Percentiles rank a stretch among this genome's conserved stretches.
Conservation (phyloP, 805 yeast species). For the Metschnikowia koreensis region DNA sequence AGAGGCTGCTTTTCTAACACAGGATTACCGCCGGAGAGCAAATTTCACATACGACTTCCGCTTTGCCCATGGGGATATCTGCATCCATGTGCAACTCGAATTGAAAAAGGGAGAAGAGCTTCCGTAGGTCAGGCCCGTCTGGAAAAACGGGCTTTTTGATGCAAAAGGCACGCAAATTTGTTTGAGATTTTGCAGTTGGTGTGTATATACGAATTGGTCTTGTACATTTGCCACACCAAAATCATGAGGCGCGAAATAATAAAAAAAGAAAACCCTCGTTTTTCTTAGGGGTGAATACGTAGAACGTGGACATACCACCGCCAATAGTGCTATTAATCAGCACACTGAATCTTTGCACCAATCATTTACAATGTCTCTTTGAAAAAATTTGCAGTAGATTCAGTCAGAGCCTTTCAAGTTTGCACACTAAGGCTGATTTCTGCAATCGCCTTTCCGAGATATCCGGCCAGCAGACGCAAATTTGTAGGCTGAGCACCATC, state of each 20-base stretch:
- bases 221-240: background rate
- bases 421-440: too few relatives aligned
- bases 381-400: too few relatives aligned
- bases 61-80: background rate
- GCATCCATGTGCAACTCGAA: background rate
- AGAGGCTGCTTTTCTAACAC: background rate
- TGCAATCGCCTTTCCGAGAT: too few relatives aligned
- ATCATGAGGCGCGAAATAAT: background rate
- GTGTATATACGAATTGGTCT: background rate
- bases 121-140: background rate
- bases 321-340: too few relatives aligned
- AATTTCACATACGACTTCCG: background rate
- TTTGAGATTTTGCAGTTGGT: background rate
- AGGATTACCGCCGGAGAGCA: background rate
- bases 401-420: too few relatives aligned
- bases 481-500: too few relatives aligned
- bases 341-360: too few relatives aligned
- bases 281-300: too few relatives aligned
- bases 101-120: too few relatives aligned
- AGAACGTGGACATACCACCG: too few relatives aligned
- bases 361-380: too few relatives aligned
- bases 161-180: background rate
- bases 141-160: background rate
- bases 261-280: background rate
- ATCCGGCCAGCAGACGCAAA: too few relatives aligned